These are phyloP conservation scores for Fraxinus angustifolia DNA, from an alignment of 305 asterid genomes.

Conservation along the genomic window DNA sequence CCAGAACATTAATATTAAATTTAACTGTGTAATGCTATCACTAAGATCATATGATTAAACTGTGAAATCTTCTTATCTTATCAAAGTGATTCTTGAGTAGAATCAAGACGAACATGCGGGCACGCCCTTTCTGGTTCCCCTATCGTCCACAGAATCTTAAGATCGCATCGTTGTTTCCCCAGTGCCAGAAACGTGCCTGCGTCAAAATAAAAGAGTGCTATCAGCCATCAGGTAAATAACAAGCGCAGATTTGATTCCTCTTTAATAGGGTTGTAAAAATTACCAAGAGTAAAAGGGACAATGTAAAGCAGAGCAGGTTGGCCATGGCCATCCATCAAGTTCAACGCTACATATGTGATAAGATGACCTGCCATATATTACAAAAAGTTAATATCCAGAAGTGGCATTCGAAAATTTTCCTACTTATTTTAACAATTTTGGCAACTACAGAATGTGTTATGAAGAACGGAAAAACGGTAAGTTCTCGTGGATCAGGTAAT, in stretches of 20 bases:
- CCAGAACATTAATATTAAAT: neutral
- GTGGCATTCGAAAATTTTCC: neutral
- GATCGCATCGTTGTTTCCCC: conserved; percentile 54
- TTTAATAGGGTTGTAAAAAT: neutral
- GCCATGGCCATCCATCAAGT: conserved; percentile 92
- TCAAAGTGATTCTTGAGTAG: conserved; percentile 34
- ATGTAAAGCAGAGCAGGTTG: conserved; percentile 88
- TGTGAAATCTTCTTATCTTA: neutral
- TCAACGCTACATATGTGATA: conserved; percentile 61
- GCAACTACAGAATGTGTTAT: no score
- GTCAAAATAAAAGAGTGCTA: neutral
- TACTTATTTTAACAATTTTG: no score
- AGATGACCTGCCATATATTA: conserved; percentile 48
- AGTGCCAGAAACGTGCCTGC: conserved; percentile 63
- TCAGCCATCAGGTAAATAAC: neutral
- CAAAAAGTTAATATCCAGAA: neutral
- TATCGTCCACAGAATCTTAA: conserved; percentile 53
- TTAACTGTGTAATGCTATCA: conserved; percentile 4
- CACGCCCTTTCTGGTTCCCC: conserved; percentile 76
- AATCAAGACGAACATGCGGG: conserved; percentile 59
- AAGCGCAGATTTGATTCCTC: neutral
- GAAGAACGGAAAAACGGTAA: neutral
- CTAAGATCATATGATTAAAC: conserved; percentile 18
- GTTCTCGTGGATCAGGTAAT: neutral
- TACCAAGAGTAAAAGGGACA: conserved; percentile 78